phyloP scores from a whole-genome alignment of 2,329 filamentous ascomycete species.

The Epichloe scottii region DNA sequence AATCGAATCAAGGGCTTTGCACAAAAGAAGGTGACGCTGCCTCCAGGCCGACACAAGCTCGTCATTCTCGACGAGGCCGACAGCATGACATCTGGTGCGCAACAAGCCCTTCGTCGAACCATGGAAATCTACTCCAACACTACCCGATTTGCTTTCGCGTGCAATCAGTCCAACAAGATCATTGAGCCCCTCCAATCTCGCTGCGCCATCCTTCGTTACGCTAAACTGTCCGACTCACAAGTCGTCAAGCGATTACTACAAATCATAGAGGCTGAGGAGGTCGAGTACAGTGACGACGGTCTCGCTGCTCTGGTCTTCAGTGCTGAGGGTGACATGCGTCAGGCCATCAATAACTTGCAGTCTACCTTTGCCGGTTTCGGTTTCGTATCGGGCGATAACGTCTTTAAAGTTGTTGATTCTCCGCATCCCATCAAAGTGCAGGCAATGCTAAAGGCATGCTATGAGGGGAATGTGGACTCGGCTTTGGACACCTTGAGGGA shows the following conservation, averaged over 20 bases:
- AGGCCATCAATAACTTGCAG: conserved; percentile 97
- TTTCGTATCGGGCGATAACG: conserved; percentile 94
- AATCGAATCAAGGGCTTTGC: conserved; percentile 98
- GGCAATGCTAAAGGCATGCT: conserved; percentile 95
- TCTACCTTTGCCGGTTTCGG: conserved; percentile 88
- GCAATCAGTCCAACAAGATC: conserved; percentile 98
- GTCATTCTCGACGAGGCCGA: conserved; percentile 97
- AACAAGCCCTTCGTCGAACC: conserved; percentile 85
- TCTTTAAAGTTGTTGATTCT: conserved; percentile 94
- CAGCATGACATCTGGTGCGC: conserved; percentile 93
- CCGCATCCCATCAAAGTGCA: conserved; percentile 98
- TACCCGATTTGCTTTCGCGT: conserved; percentile 93
- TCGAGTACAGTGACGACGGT: conserved; percentile 85
- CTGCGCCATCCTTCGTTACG: conserved; percentile 90
- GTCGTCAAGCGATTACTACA: conserved; percentile 84
- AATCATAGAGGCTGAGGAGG: conserved; percentile 84
- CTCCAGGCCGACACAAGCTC: conserved; percentile 81
- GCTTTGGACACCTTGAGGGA: conserved; percentile 80
- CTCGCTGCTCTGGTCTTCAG: conserved; percentile 93
- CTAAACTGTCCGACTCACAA: conserved; percentile 82
- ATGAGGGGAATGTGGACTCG: conserved; percentile 79
- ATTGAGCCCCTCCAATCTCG: conserved; percentile 97
- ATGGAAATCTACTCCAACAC: conserved; percentile 99
- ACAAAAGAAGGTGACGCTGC: conserved; percentile 95
- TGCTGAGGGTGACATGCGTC: conserved; percentile 95